These are phyloP conservation scores for Syzygium grande DNA, from an alignment of 345 rosid species.

Conservation along the genomic window DNA sequence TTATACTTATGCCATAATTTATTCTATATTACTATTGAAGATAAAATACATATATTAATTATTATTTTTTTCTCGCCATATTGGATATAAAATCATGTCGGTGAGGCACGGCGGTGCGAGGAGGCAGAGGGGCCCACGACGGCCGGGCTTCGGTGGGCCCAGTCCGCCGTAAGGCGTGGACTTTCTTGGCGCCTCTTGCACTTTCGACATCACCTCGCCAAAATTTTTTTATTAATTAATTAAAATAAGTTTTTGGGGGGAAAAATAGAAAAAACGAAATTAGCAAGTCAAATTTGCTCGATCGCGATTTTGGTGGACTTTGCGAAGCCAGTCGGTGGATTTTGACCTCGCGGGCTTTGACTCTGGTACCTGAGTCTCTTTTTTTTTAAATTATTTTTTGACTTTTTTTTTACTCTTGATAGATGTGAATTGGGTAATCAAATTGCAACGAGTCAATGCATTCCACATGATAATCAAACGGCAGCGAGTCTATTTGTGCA, in stretches of 20 bases:
- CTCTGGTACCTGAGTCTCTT: no score
- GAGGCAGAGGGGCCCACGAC: neutral
- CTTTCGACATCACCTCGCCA: neutral
- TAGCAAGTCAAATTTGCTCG: neutral
- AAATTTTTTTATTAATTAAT: neutral
- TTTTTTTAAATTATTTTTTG: no score
- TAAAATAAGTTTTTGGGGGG: neutral
- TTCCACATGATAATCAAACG: no score
- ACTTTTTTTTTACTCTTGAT: no score
- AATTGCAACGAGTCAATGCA: neutral
- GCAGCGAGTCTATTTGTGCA: neutral
- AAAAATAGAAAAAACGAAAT: neutral
- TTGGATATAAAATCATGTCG: neutral
- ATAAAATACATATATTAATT: no score
- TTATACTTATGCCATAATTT: neutral
- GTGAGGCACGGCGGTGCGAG: neutral
- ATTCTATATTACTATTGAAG: neutral
- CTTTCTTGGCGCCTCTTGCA: neutral
- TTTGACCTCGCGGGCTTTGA: no score
- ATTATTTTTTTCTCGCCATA: no score
- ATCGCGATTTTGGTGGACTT: no score
- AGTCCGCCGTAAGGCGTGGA: neutral
- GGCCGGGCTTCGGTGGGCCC: neutral
- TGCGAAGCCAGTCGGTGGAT: no score
- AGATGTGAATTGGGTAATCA: no score